These are phyloP conservation scores for Xylariaceae sp. DNA, from an alignment of 2,329 filamentous ascomycete species.

Conservation along the genomic window DNA sequence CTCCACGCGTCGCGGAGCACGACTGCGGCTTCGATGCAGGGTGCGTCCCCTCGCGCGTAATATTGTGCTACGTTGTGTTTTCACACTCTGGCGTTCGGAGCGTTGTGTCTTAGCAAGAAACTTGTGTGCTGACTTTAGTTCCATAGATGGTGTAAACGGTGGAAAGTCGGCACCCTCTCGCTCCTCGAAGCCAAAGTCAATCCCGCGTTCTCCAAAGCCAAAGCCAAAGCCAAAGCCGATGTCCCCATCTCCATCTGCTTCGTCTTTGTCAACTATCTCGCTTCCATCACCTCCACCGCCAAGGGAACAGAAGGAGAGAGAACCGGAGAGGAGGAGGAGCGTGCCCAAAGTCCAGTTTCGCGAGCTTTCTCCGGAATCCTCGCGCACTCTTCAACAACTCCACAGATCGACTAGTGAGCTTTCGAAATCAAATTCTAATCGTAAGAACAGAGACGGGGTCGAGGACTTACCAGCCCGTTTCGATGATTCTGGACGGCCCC, in stretches of 20 bases:
- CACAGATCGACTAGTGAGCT: constrained; percentile 8
- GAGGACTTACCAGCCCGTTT: constrained; percentile 34
- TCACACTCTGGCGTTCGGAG: too few relatives aligned
- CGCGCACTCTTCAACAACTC: constrained; percentile 27
- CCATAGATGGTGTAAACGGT: constrained; percentile 15
- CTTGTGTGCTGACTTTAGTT: too few relatives aligned
- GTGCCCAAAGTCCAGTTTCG: constrained; percentile 27
- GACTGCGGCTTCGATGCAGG: constrained; percentile 27
- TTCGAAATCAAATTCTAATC: too few relatives aligned
- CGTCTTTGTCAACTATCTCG: too few relatives aligned
- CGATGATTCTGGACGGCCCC: constrained; percentile 25
- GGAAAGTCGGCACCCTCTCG: not conserved
- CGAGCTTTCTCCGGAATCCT: constrained; percentile 32
- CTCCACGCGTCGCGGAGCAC: constrained; percentile 27
- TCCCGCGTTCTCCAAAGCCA: constrained; percentile 1
- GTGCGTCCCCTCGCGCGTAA: constrained; percentile 34
- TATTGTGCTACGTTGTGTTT: constrained; percentile 2
- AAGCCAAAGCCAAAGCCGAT: constrained; percentile 4
- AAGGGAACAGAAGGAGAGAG: too few relatives aligned
- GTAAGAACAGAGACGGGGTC: constrained; percentile 21
- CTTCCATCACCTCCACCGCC: too few relatives aligned
- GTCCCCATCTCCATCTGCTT: too few relatives aligned
- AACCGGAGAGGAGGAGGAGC: too few relatives aligned
- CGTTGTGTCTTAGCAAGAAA: too few relatives aligned
- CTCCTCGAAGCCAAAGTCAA: too few relatives aligned